Base-by-base conservation (phyloP, 208 protist genomes). In the Strigomonas culicis region DNA sequence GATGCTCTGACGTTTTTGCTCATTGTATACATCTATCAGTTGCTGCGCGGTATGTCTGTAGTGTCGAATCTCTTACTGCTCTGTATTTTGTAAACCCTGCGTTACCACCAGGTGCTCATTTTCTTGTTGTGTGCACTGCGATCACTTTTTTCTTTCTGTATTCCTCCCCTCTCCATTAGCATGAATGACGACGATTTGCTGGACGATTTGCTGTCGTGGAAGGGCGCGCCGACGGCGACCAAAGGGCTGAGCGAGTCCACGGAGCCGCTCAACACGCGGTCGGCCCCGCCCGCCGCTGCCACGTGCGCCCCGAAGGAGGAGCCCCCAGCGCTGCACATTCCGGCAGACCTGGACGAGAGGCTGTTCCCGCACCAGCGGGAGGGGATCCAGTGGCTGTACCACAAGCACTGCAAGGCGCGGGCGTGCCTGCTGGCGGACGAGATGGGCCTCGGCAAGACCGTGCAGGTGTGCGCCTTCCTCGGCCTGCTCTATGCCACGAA, bases 361-460 rank as follows among this genome's bases (percentile, higher is more conserved):
- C 77, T 99, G 2, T 98, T 97, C 52, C 72, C 78, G 28, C 97
- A 99, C 71, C 98, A 99, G 70, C 72, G 82, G 19, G 93, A 88
- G 0, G 84, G 92, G 32, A 73, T 99, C 10, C 64, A 87, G 60
- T 99, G 98, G 98, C 74, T 99, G 21, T 99, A 96, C 75, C 81
- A 90, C 41, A 80, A 98, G 46, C 97, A 99, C 63, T 62, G 73
- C 52, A 94, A 96, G 46, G 80, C 85, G 10, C 83, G 88, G 51
- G 97, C 96, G 50, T 97, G 97, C 49, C 93, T 99, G 15, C 64
- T 99, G n/a, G 98, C 97, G 39, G 97, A 99, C 75, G 97, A 99
- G 80, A 98, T 98, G 90, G 90, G 94, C 11, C 88, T 98, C 55
- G 94, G 95, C 30, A 99, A 99, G 84, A 99, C 98, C 0, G 80